Evolutionary conservation across 148 eudicot genomes (phyloP).

Genomic region (Camellia lanceoleosa): DNA sequence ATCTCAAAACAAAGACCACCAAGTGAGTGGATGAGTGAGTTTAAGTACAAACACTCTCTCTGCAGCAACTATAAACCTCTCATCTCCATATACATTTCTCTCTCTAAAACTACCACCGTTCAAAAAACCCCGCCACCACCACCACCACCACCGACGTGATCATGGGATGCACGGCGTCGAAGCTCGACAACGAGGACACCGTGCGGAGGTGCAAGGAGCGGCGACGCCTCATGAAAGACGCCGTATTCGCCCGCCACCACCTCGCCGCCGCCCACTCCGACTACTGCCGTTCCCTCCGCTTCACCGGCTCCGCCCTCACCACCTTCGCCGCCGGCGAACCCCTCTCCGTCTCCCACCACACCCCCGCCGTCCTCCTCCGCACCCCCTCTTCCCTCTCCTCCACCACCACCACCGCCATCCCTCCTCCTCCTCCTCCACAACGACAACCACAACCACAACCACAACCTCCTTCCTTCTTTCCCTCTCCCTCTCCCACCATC

Average conservation of each 20-base stretch:
- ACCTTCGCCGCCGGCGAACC: constrained; percentile 82
- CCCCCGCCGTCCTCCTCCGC: constrained; percentile 71
- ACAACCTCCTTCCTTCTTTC: constrained; percentile 24
- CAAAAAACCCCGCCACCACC: too few relatives aligned
- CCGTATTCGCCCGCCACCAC: constrained; percentile 93
- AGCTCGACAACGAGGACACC: constrained; percentile 90
- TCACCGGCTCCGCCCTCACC: constrained; percentile 76
- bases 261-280: constrained; percentile 93
- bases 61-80: too few relatives aligned
- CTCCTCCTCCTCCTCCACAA: constrained; percentile 25
- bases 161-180: constrained; percentile 91
- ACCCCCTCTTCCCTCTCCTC: constrained; percentile 23
- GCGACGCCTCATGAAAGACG: constrained; percentile 77
- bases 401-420: constrained; percentile 9
- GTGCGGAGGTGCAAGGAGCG: constrained; percentile 98
- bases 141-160: background rate
- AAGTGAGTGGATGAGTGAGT: too few relatives aligned
- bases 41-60: too few relatives aligned
- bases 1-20: too few relatives aligned
- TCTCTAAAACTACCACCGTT: background rate
- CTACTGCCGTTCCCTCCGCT: constrained; percentile 79
- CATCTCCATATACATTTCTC: too few relatives aligned
- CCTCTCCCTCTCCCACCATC: constrained; percentile 34
- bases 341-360: constrained; percentile 63
- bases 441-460: constrained; percentile 26